These are phyloP conservation scores for Venturia carpophila DNA, from an alignment of 2,329 filamentous ascomycete species.

Conservation along the genomic window DNA sequence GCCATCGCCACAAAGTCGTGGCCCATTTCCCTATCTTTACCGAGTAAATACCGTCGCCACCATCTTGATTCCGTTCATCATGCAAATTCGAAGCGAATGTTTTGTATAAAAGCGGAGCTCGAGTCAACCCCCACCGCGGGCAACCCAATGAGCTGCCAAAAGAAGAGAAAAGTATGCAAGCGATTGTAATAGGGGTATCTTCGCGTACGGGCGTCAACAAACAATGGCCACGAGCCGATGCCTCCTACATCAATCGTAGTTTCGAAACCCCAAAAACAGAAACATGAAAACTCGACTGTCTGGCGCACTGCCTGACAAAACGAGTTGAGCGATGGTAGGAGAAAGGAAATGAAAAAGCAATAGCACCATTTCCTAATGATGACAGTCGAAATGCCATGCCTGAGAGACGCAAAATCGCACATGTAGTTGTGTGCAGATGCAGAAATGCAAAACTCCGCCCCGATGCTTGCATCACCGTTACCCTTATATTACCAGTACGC, in stretches of 20 bases:
- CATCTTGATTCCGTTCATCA: neutral
- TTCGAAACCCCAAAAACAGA: neutral
- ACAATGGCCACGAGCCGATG: neutral
- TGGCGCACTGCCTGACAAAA: slow-evolving; percentile 1
- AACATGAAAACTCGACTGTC: neutral
- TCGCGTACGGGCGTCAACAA: neutral
- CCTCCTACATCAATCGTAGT: neutral
- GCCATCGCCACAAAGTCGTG: neutral
- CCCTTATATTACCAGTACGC: neutral
- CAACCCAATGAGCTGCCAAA: neutral
- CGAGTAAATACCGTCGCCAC: slow-evolving; percentile 1
- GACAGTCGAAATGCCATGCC: neutral
- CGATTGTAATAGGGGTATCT: slow-evolving; percentile 12
- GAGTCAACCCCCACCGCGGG: neutral
- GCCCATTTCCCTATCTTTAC: neutral
- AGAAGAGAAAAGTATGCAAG: slow-evolving; percentile 2
- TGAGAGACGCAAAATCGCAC: neutral
- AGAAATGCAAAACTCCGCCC: slow-evolving; percentile 14
- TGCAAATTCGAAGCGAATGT: slow-evolving; percentile 7
- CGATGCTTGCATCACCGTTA: neutral
- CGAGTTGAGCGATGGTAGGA: neutral
- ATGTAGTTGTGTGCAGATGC: neutral
- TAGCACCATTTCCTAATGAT: neutral
- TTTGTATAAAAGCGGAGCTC: neutral
- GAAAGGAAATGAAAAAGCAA: neutral